Evolutionary conservation across 495 filamentous ascomycete genomes (phyloP), one percentile per base, ranked within the genome.

Genomic region (Tuber borchii): DNA sequence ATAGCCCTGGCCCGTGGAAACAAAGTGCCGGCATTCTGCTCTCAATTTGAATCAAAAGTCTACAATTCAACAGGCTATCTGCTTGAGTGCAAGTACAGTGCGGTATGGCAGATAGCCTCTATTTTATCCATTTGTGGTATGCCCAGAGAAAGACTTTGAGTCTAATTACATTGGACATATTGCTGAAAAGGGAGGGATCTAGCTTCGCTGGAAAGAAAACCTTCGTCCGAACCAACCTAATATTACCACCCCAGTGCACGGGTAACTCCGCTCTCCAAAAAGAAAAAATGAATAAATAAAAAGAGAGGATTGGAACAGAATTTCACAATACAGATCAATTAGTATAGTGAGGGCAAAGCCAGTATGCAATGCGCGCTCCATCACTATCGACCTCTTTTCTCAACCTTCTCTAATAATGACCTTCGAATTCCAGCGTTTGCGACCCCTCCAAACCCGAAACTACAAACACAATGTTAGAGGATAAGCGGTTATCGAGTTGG

Each of bases 391-490:
- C 56, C 34, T 65, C 73, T 75, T 69, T 79, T 82, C 83, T 89
- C 87, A 72, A 90, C 69, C 71, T 74, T 82, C 78, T 82, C 85
- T 87, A 92, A 89, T 83, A 90, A 78, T 69, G 79, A 83, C 83
- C 85, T 86, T 80, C 95, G 88, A 71, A 97, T 86, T 77, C 90
- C 87, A 71, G 88, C 86, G 87, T 97, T 98, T 5, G 94, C 91
- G 69, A 97, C 94, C 4, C 95, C 95, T 1, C 95, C 95, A 69
- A 97, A 86, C 42, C 95, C 95, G 87, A 97, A 97, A 8, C 78
- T 79, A 70, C 45, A 73, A 43, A 8, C 31, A 40, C 42, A 34
- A 51, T 42, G 61, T 79, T 37, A 79, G 70, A 17, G 42, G 44
- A 51, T 42, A 39, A 45, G 19, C 2, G 31, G 8, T 40, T 16